Base-by-base conservation (phyloP, 306 rosid genomes). In the Glycyrrhiza uralensis region DNA sequence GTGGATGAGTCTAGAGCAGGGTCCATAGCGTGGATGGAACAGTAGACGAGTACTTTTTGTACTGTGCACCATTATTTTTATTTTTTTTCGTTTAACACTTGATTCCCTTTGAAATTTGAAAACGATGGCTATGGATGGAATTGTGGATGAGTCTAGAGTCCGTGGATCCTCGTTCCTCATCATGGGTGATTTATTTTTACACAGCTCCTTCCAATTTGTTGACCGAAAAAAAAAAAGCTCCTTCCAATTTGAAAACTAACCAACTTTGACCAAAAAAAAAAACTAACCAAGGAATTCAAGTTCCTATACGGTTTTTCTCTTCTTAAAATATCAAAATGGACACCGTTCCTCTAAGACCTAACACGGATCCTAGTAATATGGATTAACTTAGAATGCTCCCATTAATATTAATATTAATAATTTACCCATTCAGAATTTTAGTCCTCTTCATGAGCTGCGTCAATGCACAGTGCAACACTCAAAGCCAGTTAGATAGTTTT, bases 401-500 rank as follows among this genome's bases (percentile, higher is more conserved):
- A 32, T 7, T 47, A 20, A n/a, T n/a, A n/a, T n/a, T n/a, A n/a
- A n/a, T n/a, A n/a, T n/a, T n/a, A n/a, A 33, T 69, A 55, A 57
- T 15, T 47, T 19, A 38, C 67, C 46, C 62, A 50, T 26, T 68
- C 32, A 9, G 2, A 6, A 62, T 36, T 55, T 3, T 6, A 54
- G 49, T 17, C 2, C 33, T 7, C 54, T 69, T 14, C 18, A 19
- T 9, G 18, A 18, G 51, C 38, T 55, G 65, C 7, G 8, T 28
- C 38, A 38, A 12, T 49, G 55, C 14, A 42, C 14, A 50, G 1
- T 15, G 33, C 26, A 28, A 24, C 60, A 42, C 10, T 41, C 15
- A 68, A 67, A 71, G 45, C n/a, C 32, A 69, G 32, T 70, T 77
- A 83, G 47, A 76, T 72, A 57, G 57, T 77, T 69, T 54, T 84